Evolutionary conservation across 164 flowering plant genomes (phyloP).

Genomic region (Akebia trifoliata): DNA sequence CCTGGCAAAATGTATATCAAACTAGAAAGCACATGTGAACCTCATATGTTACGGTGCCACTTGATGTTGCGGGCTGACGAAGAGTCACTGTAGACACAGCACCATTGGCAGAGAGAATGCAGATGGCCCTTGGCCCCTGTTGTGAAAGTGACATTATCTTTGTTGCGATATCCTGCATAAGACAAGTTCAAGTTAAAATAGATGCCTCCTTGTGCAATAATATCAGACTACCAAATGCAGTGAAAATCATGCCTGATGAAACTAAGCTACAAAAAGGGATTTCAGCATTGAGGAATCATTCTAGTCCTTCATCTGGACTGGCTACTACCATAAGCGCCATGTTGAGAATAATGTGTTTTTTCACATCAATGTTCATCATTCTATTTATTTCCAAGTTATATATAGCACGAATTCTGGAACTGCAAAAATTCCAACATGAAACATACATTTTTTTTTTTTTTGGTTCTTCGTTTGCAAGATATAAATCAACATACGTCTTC

Average conservation of each 20-base stretch:
- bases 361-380: too few species aligned
- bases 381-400: too few species aligned
- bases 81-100: constrained; percentile 80
- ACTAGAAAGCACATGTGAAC: constrained; percentile 38
- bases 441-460: too few species aligned
- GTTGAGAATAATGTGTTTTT: too few species aligned
- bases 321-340: too few species aligned
- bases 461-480: neutral
- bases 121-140: constrained; percentile 76
- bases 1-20: too few species aligned
- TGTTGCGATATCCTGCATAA: constrained; percentile 66
- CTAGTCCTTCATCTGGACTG: neutral
- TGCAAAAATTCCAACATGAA: too few species aligned
- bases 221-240: neutral
- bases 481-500: neutral
- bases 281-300: neutral
- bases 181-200: neutral
- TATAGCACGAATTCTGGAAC: too few species aligned
- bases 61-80: constrained; percentile 71
- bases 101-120: constrained; percentile 82
- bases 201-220: neutral
- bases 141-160: constrained; percentile 75
- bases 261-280: neutral
- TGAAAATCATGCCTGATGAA: neutral
- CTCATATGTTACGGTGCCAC: constrained; percentile 86